Conservation (phyloP, 192 early-diverging fungal genomes). For the Coemansia sp. region DNA sequence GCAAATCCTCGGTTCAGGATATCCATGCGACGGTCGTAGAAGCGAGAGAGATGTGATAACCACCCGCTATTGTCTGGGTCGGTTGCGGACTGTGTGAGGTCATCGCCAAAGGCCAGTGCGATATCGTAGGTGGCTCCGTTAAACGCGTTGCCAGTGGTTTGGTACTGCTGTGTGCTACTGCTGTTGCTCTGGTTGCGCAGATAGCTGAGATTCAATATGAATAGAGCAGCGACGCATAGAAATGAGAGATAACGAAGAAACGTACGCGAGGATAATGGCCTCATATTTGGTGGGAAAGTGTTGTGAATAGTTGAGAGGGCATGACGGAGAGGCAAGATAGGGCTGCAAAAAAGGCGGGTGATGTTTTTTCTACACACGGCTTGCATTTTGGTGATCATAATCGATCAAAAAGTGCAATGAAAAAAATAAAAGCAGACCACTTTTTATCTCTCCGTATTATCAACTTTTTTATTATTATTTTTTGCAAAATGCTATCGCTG, state of each 20-base stretch:
- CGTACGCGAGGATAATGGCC: not conserved
- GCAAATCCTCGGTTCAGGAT: constrained; percentile 80
- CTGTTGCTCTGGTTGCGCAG: constrained; percentile 7
- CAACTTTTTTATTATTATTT: not conserved
- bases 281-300: not conserved
- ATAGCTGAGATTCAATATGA: constrained; percentile 1
- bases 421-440: not conserved
- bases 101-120: constrained; percentile 46
- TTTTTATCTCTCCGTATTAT: not conserved
- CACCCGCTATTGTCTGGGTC: constrained; percentile 54
- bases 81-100: constrained; percentile 38
- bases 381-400: not conserved
- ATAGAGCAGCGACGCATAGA: not conserved
- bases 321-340: not conserved
- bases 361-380: not conserved
- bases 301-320: not conserved
- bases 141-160: not conserved
- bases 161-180: not conserved
- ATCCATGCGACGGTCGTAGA: constrained; percentile 72
- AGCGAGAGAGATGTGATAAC: constrained; percentile 53
- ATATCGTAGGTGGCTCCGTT: constrained; percentile 31
- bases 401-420: not conserved
- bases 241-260: not conserved
- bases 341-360: not conserved
- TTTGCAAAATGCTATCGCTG: not conserved